Base-by-base conservation (phyloP, 2,329 filamentous ascomycete genomes). In the Geosmithia putterillii region DNA sequence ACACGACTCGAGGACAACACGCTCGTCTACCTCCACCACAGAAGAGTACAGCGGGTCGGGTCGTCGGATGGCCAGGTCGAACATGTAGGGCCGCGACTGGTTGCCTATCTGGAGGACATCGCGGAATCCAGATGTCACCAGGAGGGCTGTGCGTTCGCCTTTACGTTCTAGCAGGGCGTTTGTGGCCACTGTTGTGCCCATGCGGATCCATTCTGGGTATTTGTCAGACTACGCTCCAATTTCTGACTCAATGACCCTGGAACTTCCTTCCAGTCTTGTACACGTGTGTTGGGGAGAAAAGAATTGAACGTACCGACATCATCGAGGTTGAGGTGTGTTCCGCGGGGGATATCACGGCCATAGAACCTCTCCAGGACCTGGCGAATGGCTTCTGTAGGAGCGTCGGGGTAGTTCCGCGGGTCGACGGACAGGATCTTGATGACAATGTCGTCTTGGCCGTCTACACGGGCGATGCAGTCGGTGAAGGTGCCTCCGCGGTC, bases 381-480 rank as follows among this genome's bases (percentile, higher is more conserved):
- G 3, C 82, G 70, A 48, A 86, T 86, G 20, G 81, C 81, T 64
- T 86, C 83, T 23, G 84, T 69, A 0, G 83, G 83, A 0, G 83
- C 83, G 61, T 87, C 83, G 37, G 76, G 65, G 58, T 86, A 86
- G 58, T 86, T 84, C 19, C 69, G 65, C 0, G 83, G 83, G 51
- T 85, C 81, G 46, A 82, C 80, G 1, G 81, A 86, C 14, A 86
- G 70, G 1, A 85, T 69, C 60, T 86, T 86, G 58, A 86, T 80
- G 45, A 86, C 62, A 12, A 47, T 38, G 23, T 47, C 40, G 6
- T 48, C 45, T 34, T 42, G 28, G 28, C 28, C 28, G 10, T 32
- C 28, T 32, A 38, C 76, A 52, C 88, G 90, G 50, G 86, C 87
- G 20, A 94, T 84, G 57, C 86, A 94, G 64, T 95, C 88, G 32